phyloP scores from a whole-genome alignment of 208 protist species.

The Crithidia expoeki region DNA sequence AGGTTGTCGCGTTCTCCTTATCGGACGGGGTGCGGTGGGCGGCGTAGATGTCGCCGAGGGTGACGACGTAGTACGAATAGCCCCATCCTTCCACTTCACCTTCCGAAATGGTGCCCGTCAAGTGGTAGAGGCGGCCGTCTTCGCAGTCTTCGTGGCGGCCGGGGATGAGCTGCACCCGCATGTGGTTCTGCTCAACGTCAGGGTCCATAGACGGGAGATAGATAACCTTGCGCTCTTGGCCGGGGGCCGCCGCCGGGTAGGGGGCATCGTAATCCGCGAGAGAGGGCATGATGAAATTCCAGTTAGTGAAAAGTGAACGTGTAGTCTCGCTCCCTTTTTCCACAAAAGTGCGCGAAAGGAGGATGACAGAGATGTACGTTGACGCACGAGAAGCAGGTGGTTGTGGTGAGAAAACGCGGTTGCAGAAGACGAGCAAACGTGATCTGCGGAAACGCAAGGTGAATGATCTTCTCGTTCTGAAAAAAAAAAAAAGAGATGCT shows the following conservation, averaged over 20 bases:
- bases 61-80: constrained; percentile 56
- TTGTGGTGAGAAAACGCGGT: too few species aligned
- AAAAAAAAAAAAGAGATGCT: too few species aligned
- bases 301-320: background rate
- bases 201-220: constrained; percentile 57
- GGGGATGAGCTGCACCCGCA: constrained; percentile 71
- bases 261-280: constrained; percentile 65
- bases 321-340: background rate
- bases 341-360: too few species aligned
- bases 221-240: constrained; percentile 77
- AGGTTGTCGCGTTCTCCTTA: constrained; percentile 24
- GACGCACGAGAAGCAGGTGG: too few species aligned
- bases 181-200: constrained; percentile 39
- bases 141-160: constrained; percentile 60
- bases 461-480: too few species aligned
- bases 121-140: constrained; percentile 48
- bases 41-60: constrained; percentile 32
- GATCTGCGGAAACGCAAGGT: too few species aligned
- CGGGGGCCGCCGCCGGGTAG: constrained; percentile 61
- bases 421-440: too few species aligned
- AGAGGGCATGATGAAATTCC: constrained; percentile 24
- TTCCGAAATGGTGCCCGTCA: constrained; percentile 50
- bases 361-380: too few species aligned
- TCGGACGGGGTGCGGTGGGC: constrained; percentile 24
- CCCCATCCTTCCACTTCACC: constrained; percentile 59